phyloP scores from a whole-genome alignment of 1,284 basidiomycete species.

The Leccinum subspadiceum region DNA sequence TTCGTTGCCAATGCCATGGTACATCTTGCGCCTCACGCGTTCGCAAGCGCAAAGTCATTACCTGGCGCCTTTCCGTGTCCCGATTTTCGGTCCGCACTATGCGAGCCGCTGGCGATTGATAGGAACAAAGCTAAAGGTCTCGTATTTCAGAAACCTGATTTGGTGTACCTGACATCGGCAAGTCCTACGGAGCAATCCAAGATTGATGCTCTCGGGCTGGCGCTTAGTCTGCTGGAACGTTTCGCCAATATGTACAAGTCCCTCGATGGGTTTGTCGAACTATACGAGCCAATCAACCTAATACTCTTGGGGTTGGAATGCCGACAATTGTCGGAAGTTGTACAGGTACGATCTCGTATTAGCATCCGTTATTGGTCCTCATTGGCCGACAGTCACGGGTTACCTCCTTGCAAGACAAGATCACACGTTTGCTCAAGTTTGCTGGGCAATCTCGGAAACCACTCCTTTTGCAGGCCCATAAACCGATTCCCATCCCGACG shows the following conservation, averaged over 20 bases:
- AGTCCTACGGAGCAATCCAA: conserved; percentile 59
- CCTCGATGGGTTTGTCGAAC: conserved; percentile 80
- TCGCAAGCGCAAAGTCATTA: conserved; percentile 45
- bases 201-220: conserved; percentile 60
- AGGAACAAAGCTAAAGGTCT: conserved; percentile 42
- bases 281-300: conserved; percentile 68
- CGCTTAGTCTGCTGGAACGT: conserved; percentile 62
- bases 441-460: conserved; percentile 73
- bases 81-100: conserved; percentile 58
- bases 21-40: conserved; percentile 68
- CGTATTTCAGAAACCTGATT: conserved; percentile 44
- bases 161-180: conserved; percentile 42
- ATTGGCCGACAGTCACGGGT: conserved; percentile 42
- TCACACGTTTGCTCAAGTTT: conserved; percentile 71
- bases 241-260: conserved; percentile 77
- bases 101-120: conserved; percentile 41
- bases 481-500: conserved; percentile 92
- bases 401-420: conserved; percentile 41
- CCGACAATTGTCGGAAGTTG: conserved; percentile 45
- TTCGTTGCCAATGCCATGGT: conserved; percentile 74
- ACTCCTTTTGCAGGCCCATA: conserved; percentile 89
- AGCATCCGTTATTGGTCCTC: background rate
- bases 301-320: conserved; percentile 57
- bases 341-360: conserved; percentile 48
- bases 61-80: conserved; percentile 73